These are phyloP conservation scores for Pestalotiopsis sp. DNA, from an alignment of 2,329 filamentous ascomycete species.

Conservation along the genomic window DNA sequence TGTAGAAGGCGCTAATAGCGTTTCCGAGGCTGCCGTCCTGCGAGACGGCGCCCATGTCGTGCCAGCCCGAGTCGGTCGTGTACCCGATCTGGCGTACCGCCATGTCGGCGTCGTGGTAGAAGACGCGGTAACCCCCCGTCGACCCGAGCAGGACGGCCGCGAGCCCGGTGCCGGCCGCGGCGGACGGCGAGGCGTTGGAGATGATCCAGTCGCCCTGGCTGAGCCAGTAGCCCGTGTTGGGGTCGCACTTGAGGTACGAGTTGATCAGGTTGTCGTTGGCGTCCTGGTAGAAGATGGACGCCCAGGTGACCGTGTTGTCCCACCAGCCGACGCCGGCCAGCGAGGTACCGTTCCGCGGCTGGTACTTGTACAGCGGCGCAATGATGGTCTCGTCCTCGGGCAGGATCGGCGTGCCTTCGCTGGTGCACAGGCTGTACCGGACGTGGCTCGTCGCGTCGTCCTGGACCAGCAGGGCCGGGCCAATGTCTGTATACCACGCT, in stretches of 20 bases:
- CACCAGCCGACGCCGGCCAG: constrained; percentile 37
- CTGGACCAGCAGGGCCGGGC: constrained; percentile 36
- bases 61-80: constrained; percentile 27
- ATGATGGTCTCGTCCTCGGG: constrained; percentile 33
- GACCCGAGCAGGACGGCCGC: constrained; percentile 32
- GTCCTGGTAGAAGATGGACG: constrained; percentile 38
- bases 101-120: constrained; percentile 35
- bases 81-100: constrained; percentile 35
- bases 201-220: constrained; percentile 31
- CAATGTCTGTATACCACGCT: constrained; percentile 37
- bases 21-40: constrained; percentile 27
- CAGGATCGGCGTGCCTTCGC: constrained; percentile 31
- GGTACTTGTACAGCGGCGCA: constrained; percentile 24
- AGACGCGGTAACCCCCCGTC: constrained; percentile 37
- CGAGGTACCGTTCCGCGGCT: constrained; percentile 34
- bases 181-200: constrained; percentile 24
- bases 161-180: constrained; percentile 32
- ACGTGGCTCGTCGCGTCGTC: constrained; percentile 36
- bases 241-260: constrained; percentile 34
- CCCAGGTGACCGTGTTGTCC: constrained; percentile 25
- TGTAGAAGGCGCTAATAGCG: constrained; percentile 31
- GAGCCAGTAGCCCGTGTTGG: constrained; percentile 33
- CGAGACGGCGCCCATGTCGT: constrained; percentile 32
- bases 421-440: constrained; percentile 36
- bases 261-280: constrained; percentile 32